Evolutionary conservation across 202 grass and related monocot genomes (phyloP).

Genomic region (Dendrocalamus latiflorus): DNA sequence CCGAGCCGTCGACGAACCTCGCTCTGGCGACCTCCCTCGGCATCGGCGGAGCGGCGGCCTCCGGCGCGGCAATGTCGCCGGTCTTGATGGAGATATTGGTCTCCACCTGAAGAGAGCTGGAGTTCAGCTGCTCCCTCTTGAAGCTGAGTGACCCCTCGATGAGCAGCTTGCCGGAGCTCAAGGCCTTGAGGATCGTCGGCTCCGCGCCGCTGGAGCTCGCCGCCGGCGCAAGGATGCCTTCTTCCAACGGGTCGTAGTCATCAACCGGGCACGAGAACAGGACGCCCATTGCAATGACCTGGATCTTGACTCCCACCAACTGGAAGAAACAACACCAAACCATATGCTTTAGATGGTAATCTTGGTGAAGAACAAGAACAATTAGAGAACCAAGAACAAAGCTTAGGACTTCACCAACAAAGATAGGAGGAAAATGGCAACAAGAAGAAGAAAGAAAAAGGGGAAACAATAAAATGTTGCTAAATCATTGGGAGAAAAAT

Average conservation of each 20-base stretch:
- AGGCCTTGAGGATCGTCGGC: too few relatives aligned
- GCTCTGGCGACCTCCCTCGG: too few relatives aligned
- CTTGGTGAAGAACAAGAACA: not conserved
- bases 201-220: too few relatives aligned
- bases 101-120: conserved; percentile 46
- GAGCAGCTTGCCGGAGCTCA: too few relatives aligned
- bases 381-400: not conserved
- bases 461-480: not conserved
- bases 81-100: conserved; percentile 64
- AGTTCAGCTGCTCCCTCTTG: conserved; percentile 42
- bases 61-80: not conserved
- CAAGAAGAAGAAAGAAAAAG: not conserved
- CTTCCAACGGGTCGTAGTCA: conserved; percentile 39
- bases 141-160: conserved; percentile 70
- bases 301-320: not conserved
- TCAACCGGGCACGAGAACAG: conserved; percentile 43
- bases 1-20: too few relatives aligned
- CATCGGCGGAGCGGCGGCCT: not conserved
- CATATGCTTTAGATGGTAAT: not conserved
- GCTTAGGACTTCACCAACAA: not conserved
- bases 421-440: not conserved
- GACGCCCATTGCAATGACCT: conserved; percentile 25
- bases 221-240: not conserved
- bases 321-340: not conserved
- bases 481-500: not conserved